Evolutionary conservation across 2,329 filamentous ascomycete species (phyloP).

Genomic region (Aspergillus ibericus): DNA sequence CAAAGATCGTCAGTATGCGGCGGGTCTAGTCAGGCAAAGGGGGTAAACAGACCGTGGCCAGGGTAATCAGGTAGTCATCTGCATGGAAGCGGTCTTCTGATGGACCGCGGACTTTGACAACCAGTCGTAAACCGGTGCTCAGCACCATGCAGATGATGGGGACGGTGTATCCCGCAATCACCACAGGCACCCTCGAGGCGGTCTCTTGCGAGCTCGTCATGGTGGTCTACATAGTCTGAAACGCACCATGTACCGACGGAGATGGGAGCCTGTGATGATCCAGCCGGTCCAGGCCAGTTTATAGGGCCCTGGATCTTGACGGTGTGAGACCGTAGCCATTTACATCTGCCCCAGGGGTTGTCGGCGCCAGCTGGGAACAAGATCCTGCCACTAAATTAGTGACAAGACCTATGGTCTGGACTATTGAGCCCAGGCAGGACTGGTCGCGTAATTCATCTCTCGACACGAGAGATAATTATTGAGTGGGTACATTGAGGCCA

Average conservation of each 20-base stretch:
- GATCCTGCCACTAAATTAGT: neutral
- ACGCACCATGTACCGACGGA: neutral
- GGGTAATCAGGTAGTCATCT: constrained; percentile 4
- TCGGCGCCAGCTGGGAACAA: neutral
- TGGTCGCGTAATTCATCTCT: neutral
- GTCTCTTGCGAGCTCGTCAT: neutral
- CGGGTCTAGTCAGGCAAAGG: neutral
- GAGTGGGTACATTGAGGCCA: neutral
- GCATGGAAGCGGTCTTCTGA: neutral
- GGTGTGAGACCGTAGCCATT: neutral
- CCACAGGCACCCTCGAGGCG: neutral
- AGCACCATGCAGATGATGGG: neutral
- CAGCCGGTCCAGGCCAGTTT: neutral
- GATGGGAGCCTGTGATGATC: no score
- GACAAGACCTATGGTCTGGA: neutral
- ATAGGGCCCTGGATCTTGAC: neutral
- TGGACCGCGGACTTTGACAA: neutral
- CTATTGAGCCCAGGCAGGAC: neutral
- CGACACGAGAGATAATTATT: neutral
- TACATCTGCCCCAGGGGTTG: neutral
- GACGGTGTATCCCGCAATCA: constrained; percentile 6
- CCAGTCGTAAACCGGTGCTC: constrained; percentile 1
- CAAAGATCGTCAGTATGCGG: neutral
- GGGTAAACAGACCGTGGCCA: constrained; percentile 1
- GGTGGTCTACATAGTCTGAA: neutral